Evolutionary conservation across 805 yeast genomes (phyloP).

Genomic region (Pichia pseudocactophila): DNA sequence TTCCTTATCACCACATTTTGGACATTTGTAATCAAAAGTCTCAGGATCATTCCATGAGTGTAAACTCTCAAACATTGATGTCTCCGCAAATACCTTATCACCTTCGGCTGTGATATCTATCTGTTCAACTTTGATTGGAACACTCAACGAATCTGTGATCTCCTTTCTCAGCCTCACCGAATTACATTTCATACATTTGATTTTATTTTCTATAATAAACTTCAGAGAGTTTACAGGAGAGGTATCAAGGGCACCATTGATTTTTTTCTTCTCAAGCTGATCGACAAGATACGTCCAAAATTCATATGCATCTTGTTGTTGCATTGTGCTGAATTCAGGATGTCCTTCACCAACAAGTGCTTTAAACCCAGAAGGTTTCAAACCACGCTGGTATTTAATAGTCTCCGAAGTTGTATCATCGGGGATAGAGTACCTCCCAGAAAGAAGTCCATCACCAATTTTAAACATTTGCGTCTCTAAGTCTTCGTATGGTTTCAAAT

Average conservation of each 20-base stretch:
- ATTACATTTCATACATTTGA: constrained; percentile 49
- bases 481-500: constrained; percentile 51
- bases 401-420: constrained; percentile 34
- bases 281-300: constrained; percentile 64
- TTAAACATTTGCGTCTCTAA: constrained; percentile 71
- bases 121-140: constrained; percentile 44
- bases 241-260: constrained; percentile 24
- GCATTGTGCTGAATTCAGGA: constrained; percentile 73
- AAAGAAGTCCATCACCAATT: constrained; percentile 65
- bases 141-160: constrained; percentile 52
- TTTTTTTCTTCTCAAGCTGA: constrained; percentile 43
- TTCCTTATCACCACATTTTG: constrained; percentile 35
- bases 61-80: constrained; percentile 44
- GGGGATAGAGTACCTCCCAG: constrained; percentile 67
- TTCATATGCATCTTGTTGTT: constrained; percentile 94
- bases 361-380: constrained; percentile 71
- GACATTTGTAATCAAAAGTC: constrained; percentile 55
- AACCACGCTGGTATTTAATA: constrained; percentile 58
- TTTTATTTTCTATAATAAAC: constrained; percentile 55
- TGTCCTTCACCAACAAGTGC: constrained; percentile 68
- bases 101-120: constrained; percentile 34
- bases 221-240: constrained; percentile 49
- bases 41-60: constrained; percentile 38
- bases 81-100: constrained; percentile 37
- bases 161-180: constrained; percentile 51